These are phyloP conservation scores for Dalbergia cultrata DNA, from an alignment of 306 rosid species.

Conservation along the genomic window DNA sequence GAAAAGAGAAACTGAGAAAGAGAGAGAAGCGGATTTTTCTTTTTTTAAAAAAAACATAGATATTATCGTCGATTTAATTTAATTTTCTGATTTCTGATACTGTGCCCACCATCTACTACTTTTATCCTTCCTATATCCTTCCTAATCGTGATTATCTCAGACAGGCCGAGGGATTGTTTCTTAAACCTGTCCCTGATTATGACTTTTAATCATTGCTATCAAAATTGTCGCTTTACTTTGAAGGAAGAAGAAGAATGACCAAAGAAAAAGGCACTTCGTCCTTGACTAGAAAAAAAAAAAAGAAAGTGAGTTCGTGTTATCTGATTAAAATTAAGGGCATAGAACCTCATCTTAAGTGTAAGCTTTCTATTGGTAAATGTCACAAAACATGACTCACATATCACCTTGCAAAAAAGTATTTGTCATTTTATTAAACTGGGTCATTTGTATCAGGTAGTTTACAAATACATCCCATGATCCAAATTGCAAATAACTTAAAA, in stretches of 20 bases:
- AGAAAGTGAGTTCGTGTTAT: too few species aligned
- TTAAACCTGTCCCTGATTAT: constrained; percentile 51
- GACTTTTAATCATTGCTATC: constrained; percentile 50
- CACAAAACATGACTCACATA: too few species aligned
- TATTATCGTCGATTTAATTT: not conserved
- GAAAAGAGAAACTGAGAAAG: not conserved
- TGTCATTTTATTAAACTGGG: too few species aligned
- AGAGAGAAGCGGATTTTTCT: too few species aligned
- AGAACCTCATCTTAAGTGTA: too few species aligned
- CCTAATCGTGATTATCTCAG: constrained; percentile 37
- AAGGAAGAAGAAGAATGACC: constrained; percentile 44
- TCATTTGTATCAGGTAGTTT: too few species aligned
- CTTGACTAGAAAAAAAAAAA: too few species aligned
- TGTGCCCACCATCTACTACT: constrained; percentile 28
- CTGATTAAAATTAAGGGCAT: too few species aligned
- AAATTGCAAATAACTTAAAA: too few species aligned
- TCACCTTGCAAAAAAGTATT: too few species aligned
- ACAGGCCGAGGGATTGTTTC: constrained; percentile 42
- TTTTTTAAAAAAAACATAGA: not conserved
- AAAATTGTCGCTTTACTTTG: constrained; percentile 51
- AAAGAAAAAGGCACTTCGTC: constrained; percentile 31
- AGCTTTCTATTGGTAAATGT: too few species aligned
- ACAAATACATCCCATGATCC: too few species aligned
- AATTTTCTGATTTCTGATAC: not conserved
- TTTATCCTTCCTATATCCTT: constrained; percentile 35